Evolutionary conservation across 2,329 filamentous ascomycete species (phyloP).

Genomic region (Fusarium sp.): DNA sequence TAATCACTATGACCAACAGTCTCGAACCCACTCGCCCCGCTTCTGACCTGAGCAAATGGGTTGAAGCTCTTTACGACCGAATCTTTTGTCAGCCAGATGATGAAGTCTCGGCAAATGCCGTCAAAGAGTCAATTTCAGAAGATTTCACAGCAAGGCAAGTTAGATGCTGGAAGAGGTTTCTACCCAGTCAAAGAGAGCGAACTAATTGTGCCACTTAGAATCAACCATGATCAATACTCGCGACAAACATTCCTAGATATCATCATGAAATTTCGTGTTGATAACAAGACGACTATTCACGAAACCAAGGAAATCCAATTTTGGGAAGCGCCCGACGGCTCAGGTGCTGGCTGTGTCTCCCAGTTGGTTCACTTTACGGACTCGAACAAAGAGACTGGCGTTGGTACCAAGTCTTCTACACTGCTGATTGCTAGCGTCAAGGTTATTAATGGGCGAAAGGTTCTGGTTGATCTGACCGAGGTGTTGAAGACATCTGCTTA

Average conservation of each 20-base stretch:
- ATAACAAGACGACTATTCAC: accelerated
- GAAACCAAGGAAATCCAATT: not conserved
- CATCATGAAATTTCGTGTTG: not conserved
- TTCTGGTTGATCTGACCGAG: not conserved
- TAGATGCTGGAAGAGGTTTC: too few relatives aligned
- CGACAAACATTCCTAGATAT: not conserved
- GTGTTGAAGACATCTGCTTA: not conserved
- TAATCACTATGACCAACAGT: not conserved
- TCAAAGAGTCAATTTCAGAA: accelerated
- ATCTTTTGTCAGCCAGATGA: not conserved
- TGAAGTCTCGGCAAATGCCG: not conserved
- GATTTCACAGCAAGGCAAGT: not conserved
- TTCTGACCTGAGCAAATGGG: not conserved
- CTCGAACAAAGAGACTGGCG: not conserved
- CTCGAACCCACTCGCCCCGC: not conserved
- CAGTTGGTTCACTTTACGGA: not conserved
- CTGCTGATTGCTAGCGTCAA: not conserved
- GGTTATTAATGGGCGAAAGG: accelerated
- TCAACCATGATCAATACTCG: not conserved
- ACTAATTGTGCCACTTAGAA: accelerated
- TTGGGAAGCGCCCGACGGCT: not conserved
- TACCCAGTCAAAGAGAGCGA: not conserved
- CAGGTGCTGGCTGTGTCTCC: not conserved
- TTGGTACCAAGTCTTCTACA: not conserved
- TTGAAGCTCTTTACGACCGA: not conserved